A percentile compares a stretch with the other conserved stretches of the same genome.
Conservation (phyloP, 2,329 filamentous ascomycete species). For the Hymenoscyphus infarciens region DNA sequence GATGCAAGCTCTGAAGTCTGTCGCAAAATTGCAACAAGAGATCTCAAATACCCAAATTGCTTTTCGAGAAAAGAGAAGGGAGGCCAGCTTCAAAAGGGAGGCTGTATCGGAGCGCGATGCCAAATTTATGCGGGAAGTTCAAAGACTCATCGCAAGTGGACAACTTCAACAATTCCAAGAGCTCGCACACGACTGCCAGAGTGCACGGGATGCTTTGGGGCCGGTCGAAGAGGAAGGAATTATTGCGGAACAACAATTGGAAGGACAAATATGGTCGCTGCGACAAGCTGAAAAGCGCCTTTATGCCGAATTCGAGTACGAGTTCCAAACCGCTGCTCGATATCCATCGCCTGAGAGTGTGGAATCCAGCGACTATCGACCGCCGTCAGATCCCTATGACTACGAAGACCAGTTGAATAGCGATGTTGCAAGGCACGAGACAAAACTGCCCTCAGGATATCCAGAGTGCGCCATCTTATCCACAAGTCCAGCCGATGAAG, state of each 20-base stretch:
- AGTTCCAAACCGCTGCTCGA: constrained; percentile 18
- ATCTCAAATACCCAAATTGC: constrained; percentile 20
- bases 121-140: constrained; percentile 28
- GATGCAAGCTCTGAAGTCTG: constrained; percentile 16
- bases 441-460: neutral
- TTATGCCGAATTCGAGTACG: constrained; percentile 16
- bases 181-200: constrained; percentile 23
- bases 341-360: constrained; percentile 15
- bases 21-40: constrained; percentile 19
- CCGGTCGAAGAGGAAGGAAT: constrained; percentile 25
- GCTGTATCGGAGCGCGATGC: constrained; percentile 23
- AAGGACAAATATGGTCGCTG: constrained; percentile 24
- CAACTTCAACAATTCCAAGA: constrained; percentile 16
- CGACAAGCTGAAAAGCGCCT: constrained; percentile 21
- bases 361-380: constrained; percentile 15
- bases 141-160: constrained; percentile 18
- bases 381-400: constrained; percentile 10
- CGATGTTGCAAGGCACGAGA: neutral
- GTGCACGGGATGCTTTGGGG: constrained; percentile 25
- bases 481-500: neutral
- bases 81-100: constrained; percentile 23
- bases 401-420: neutral
- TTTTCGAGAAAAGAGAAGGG: constrained; percentile 25
- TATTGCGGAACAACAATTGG: constrained; percentile 22
- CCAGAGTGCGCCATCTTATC: neutral